A percentile compares a stretch with the other conserved stretches of the same genome.
Conservation (phyloP, 169 alveolate species). For the Plasmodium yoelii region DNA sequence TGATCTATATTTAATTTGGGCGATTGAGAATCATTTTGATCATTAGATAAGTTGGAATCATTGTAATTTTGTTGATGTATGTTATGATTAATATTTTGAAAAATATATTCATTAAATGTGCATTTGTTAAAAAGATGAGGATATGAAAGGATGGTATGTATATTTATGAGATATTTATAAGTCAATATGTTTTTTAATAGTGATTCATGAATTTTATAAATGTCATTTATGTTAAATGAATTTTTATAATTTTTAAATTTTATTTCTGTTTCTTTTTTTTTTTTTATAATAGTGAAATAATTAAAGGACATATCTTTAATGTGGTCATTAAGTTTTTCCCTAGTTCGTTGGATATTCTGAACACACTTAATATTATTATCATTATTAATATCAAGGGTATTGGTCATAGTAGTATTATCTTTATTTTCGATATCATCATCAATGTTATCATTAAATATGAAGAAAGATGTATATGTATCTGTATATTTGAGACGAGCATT, state of each 20-base stretch:
- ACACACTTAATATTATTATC: not conserved
- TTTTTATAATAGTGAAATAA: conserved; percentile 26
- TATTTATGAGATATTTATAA: conserved; percentile 47
- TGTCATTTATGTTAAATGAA: conserved; percentile 11
- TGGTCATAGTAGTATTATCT: no score
- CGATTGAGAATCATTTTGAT: no score
- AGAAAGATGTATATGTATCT: not conserved
- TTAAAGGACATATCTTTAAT: conserved; percentile 15
- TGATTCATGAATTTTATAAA: conserved; percentile 36
- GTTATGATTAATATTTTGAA: not conserved
- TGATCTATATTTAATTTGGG: no score
- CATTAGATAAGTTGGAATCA: no score
- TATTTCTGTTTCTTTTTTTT: conserved; percentile 30
- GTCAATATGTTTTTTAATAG: conserved; percentile 53
- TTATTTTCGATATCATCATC: no score
- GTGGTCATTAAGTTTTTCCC: conserved; percentile 13
- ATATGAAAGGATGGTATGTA: conserved; percentile 57
- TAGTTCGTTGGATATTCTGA: conserved; percentile 9
- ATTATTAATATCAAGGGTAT: not conserved
- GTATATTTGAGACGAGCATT: conserved; percentile 18
- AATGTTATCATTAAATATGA: not conserved
- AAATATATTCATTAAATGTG: conserved; percentile 54
- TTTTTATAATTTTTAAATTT: conserved; percentile 46
- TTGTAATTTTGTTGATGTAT: no score
- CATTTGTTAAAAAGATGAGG: conserved; percentile 31